Base-by-base conservation (phyloP, 306 rosid genomes). In the Vicia faba region DNA sequence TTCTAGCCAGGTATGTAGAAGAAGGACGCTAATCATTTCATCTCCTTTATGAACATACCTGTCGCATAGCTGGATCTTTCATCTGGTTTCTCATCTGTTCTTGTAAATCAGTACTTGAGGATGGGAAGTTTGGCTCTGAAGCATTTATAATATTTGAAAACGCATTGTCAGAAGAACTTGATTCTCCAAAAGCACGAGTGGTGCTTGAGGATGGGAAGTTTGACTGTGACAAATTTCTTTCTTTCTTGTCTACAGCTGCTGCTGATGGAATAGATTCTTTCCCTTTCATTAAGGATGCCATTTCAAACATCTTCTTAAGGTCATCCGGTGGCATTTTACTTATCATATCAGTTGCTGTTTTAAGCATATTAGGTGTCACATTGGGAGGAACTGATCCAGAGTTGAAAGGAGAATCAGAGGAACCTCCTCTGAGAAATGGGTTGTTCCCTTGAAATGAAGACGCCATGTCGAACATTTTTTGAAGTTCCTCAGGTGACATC, bases 41-140 rank as follows among this genome's bases (percentile, higher is more conserved):
- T 45, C 44, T 62, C 2, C 57, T 77, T 56, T 55, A 72, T 53
- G 69, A 77, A 77, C 83, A 69, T 75, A 93, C 99, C 99, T 90
- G 86, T 45, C 86, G 92, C 96, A 70, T 82, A 20, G 95, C 96
- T 65, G 99, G 99, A 84, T 93, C 87, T 68, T 90, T 90, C 97
- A 90, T 89, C 84, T 90, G 99, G 81, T 79, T 90, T 79, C 87
- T 86, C 95, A 93, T 85, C 86, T 93, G 99, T 53, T 88, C 99
- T 84, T 93, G 96, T 63, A 93, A 31, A 85, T 88, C 95, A 64
- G 67, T 16, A 67, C 90, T 72, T 57, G 97, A 83, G 36, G 91
- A 74, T 63, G 89, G 88, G 79, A 86, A 84, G 79, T 78, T 83
- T 44, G 91, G 62, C 72, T 57, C 85, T 66, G 85, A 71, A 82